Conservation (phyloP, 768 basidiomycete species). For the Termitomyces sp. region DNA sequence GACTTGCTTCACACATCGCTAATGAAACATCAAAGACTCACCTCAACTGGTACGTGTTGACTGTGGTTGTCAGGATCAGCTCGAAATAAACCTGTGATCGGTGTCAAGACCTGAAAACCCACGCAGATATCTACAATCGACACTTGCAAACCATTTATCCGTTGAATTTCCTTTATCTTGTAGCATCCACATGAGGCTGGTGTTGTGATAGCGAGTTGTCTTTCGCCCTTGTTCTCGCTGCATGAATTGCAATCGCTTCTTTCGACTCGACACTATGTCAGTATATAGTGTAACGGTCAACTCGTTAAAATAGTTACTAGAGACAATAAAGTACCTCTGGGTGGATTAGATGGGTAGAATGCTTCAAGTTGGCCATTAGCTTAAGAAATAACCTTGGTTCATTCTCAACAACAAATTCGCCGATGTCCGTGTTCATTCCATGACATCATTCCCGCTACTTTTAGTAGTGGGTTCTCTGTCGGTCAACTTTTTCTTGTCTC, state of each 20-base stretch:
- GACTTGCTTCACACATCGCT: background rate
- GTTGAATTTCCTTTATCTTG: constrained; percentile 7
- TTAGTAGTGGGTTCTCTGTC: no score
- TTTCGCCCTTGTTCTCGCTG: background rate
- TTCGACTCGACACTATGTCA: background rate
- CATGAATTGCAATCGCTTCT: background rate
- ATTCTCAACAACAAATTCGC: background rate
- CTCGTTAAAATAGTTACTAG: background rate
- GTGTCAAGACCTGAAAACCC: background rate
- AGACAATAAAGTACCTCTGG: background rate
- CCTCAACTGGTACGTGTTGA: background rate
- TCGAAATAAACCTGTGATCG: background rate
- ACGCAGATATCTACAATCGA: background rate
- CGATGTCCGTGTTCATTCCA: background rate
- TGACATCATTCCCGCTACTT: no score
- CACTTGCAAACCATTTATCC: background rate
- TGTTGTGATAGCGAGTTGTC: background rate
- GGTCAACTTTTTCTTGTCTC: no score
- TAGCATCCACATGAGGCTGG: constrained; percentile 4
- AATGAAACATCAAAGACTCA: background rate
- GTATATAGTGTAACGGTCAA: background rate
- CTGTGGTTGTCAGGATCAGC: no score
- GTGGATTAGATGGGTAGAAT: background rate
- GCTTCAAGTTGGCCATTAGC: no score
- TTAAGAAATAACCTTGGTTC: no score